phyloP scores from a whole-genome alignment of 495 filamentous ascomycete species.

The Bathelium albidoporum region DNA sequence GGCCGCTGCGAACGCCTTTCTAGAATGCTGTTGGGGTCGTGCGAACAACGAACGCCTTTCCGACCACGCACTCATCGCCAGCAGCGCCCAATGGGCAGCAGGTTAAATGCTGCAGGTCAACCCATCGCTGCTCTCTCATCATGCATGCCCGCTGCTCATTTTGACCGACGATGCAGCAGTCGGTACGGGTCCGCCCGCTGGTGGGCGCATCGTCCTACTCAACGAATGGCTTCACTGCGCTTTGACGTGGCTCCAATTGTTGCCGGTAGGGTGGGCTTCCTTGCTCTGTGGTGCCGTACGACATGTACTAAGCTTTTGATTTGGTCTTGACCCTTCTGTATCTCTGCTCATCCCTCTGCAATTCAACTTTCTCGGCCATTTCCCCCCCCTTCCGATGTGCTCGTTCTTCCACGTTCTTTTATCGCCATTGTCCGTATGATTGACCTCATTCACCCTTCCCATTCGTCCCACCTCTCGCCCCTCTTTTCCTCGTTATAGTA shows the following conservation, averaged over 20 bases:
- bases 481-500: not conserved
- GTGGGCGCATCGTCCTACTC: not conserved
- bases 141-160: not conserved
- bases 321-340: not conserved
- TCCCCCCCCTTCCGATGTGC: no score
- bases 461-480: not conserved
- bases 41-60: no score
- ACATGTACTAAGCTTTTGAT: slow-evolving; percentile 3
- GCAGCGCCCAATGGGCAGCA: not conserved
- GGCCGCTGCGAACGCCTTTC: no score
- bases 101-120: not conserved
- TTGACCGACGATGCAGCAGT: slow-evolving; percentile 2
- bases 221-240: not conserved
- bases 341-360: not conserved
- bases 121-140: not conserved
- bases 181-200: not conserved
- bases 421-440: not conserved
- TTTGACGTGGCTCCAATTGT: slow-evolving; percentile 5
- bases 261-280: not conserved
- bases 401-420: not conserved
- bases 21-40: no score
- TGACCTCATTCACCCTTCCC: not conserved
- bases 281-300: slow-evolving; percentile 1
- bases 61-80: not conserved
- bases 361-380: not conserved